phyloP scores from a whole-genome alignment of 805 yeast genomes.

The Saitoella complicata region DNA sequence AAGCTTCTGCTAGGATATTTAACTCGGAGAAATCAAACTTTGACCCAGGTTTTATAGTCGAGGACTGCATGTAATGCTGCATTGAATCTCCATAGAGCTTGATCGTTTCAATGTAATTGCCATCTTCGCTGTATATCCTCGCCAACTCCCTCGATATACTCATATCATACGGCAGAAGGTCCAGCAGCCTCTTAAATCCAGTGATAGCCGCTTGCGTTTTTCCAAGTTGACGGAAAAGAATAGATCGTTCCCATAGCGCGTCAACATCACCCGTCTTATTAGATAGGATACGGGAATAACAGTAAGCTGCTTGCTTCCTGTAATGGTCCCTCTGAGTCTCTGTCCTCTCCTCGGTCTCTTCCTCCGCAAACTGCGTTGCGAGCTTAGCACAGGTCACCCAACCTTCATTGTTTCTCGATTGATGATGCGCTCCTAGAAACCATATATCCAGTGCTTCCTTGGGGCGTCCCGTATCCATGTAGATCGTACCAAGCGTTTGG shows the following conservation, averaged over 20 bases:
- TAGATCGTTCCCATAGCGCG: constrained; percentile 46
- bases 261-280: constrained; percentile 35
- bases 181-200: constrained; percentile 45
- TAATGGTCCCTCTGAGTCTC: neutral
- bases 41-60: constrained; percentile 11
- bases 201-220: constrained; percentile 40
- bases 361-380: constrained; percentile 29
- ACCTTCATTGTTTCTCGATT: constrained; percentile 57
- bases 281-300: constrained; percentile 51
- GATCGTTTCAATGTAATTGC: constrained; percentile 48
- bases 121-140: constrained; percentile 7
- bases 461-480: constrained; percentile 45
- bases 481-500: constrained; percentile 75
- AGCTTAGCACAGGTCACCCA: constrained; percentile 55
- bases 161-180: constrained; percentile 41
- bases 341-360: constrained; percentile 13
- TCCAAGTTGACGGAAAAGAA: constrained; percentile 48
- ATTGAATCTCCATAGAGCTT: constrained; percentile 48
- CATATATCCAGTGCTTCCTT: constrained; percentile 66
- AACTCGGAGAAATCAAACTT: constrained; percentile 77
- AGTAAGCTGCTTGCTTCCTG: constrained; percentile 53
- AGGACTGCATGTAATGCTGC: constrained; percentile 36
- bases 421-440: constrained; percentile 66
- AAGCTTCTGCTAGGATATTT: constrained; percentile 68
- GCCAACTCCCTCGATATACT: constrained; percentile 17